These are phyloP conservation scores for Penicillium sp. DNA, from an alignment of 2,329 filamentous ascomycete genomes.

Conservation along the genomic window DNA sequence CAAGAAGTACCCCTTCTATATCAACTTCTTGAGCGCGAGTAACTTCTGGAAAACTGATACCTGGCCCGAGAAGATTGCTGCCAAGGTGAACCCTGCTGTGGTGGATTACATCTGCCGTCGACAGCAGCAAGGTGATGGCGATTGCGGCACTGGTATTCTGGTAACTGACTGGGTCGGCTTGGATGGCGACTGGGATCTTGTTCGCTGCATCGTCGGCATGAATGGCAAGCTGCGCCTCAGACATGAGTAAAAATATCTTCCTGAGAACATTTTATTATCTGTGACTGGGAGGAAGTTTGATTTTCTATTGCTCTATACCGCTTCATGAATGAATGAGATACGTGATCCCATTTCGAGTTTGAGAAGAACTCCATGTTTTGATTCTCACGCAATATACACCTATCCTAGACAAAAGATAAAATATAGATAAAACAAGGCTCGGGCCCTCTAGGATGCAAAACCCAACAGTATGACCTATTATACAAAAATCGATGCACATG, in stretches of 20 bases:
- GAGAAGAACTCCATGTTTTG: slow-evolving; percentile 11
- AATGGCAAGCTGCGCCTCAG: slow-evolving; percentile 66
- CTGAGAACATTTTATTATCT: no score
- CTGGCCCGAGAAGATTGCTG: slow-evolving; percentile 92
- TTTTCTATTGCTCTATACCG: background rate
- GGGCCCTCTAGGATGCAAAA: slow-evolving; percentile 23
- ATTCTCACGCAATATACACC: slow-evolving; percentile 28
- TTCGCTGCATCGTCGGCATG: slow-evolving; percentile 86
- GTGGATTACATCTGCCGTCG: slow-evolving; percentile 61
- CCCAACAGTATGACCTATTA: slow-evolving; percentile 39
- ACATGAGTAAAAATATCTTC: slow-evolving; percentile 20
- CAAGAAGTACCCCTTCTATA: slow-evolving; percentile 68
- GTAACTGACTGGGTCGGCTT: slow-evolving; percentile 93
- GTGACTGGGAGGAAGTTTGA: background rate
- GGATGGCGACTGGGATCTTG: slow-evolving; percentile 86
- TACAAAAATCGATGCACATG: slow-evolving; percentile 34
- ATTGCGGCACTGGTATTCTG: slow-evolving; percentile 82
- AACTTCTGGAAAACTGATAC: slow-evolving; percentile 93
- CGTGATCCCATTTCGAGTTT: background rate
- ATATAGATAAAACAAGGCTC: slow-evolving; percentile 15
- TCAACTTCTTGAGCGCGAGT: slow-evolving; percentile 89
- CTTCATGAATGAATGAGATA: background rate
- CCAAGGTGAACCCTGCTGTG: slow-evolving; percentile 80
- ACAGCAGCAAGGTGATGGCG: slow-evolving; percentile 61
- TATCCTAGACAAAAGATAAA: slow-evolving; percentile 13